phyloP scores from a whole-genome alignment of 768 basidiomycete genomes.

The Symmetrospora coprosmae region DNA sequence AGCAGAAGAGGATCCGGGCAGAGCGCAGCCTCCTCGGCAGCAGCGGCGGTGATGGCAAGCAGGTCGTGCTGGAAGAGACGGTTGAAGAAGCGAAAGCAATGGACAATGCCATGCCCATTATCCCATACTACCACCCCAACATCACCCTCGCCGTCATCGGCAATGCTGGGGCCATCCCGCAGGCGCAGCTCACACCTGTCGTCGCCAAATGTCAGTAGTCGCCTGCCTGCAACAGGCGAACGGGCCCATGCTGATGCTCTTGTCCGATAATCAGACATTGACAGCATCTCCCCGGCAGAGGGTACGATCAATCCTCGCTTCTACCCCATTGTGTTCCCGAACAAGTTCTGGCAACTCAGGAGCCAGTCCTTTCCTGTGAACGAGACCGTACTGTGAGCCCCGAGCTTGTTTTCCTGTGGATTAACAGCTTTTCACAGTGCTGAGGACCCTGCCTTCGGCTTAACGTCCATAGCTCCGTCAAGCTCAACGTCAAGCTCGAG shows the following conservation, averaged over 20 bases:
- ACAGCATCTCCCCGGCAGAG: slow-evolving; percentile 33
- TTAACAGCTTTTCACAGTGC: neutral
- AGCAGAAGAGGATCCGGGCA: slow-evolving; percentile 57
- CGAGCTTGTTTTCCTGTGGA: neutral
- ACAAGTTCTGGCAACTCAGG: slow-evolving; percentile 68
- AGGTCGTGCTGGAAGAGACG: slow-evolving; percentile 36
- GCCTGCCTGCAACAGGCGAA: neutral
- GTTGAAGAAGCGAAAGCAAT: slow-evolving; percentile 26
- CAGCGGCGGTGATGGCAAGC: slow-evolving; percentile 35
- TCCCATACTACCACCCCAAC: slow-evolving; percentile 63
- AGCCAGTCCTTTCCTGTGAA: slow-evolving; percentile 76
- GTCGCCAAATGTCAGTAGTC: slow-evolving; percentile 7
- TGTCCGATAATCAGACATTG: neutral
- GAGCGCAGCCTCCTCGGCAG: slow-evolving; percentile 60
- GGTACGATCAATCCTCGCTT: slow-evolving; percentile 39
- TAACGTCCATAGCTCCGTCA: slow-evolving; percentile 41
- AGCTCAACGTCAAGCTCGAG: slow-evolving; percentile 66
- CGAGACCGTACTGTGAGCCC: slow-evolving; percentile 47
- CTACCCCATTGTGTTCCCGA: slow-evolving; percentile 78
- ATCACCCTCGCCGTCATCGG: slow-evolving; percentile 73
- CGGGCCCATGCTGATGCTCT: neutral
- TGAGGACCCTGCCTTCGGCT: too few relatives aligned
- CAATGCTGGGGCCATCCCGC: slow-evolving; percentile 48
- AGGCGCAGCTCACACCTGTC: slow-evolving; percentile 45
- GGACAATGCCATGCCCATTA: slow-evolving; percentile 34